Base-by-base conservation (phyloP, 495 filamentous ascomycete genomes). In the Bacidia gigantensis region DNA sequence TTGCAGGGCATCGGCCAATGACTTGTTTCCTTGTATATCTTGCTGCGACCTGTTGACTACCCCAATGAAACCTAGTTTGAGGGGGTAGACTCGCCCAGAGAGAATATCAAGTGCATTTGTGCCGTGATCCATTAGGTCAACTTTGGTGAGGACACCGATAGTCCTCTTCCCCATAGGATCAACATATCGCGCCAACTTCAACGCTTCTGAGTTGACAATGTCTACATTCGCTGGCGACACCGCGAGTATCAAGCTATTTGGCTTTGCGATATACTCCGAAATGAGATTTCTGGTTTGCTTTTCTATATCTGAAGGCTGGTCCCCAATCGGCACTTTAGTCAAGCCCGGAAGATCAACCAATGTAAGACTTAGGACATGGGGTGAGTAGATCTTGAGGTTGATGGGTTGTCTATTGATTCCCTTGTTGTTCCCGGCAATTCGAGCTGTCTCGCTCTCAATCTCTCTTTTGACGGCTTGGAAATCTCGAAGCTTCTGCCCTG, bases 61-160 rank as follows among this genome's bases (percentile, higher is more conserved):
- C 35, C 93, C 92, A 54, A 99, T 97, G 64, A 97, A 99, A 11
- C 92, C 92, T 40, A 99, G 76, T 67, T 99, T 99, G 52, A 99
- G 65, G 12, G 92, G 92, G 65, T 99, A 99, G 2, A 99, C 92
- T 21, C 92, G 80, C 0, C 92, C 92, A 11, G 89, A 93, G 29
- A 99, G 76, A 56, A 99, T 97, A 59, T 99, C 92, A 56, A 99
- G 72, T 2, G 92, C 93, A 64, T 99, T 99, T 47, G 92, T 99
- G 40, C 92, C 92, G 64, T 99, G 92, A 62, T 99, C 92, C 92
- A 99, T 99, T 32, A 99, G 73, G 65, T 99, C 92, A 57, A 97
- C 74, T 68, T 99, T 99, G 17, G 92, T 97, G 52, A 99, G 76
- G 44, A 99, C 93, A 42, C 92, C 92, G 60, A 99, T 97, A 9